These are phyloP conservation scores for Phlebopus sp. DNA, from an alignment of 1,284 basidiomycete genomes.

Conservation along the genomic window DNA sequence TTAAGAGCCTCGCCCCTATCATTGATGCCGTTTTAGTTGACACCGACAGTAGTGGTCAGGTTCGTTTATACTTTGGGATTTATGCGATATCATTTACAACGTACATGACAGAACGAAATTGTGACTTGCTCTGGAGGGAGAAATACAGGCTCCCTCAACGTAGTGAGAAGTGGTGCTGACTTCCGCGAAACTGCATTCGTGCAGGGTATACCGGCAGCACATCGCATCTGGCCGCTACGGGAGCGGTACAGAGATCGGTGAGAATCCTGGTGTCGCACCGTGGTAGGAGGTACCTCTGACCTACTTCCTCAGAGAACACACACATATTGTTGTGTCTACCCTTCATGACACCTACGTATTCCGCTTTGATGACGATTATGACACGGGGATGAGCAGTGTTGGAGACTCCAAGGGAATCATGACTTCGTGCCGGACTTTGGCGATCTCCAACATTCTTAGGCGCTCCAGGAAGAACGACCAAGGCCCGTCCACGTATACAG, in stretches of 20 bases:
- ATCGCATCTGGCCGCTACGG: slow-evolving; percentile 66
- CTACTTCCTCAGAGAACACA: slow-evolving; percentile 40
- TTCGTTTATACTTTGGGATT: slow-evolving; percentile 33
- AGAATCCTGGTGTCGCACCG: slow-evolving; percentile 23
- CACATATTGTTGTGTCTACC: slow-evolving; percentile 59
- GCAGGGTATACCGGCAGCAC: slow-evolving; percentile 58
- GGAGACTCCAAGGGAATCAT: slow-evolving; percentile 42
- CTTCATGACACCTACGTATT: slow-evolving; percentile 52
- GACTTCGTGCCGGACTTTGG: slow-evolving; percentile 57
- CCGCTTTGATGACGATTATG: slow-evolving; percentile 40
- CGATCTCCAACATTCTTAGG: slow-evolving; percentile 55
- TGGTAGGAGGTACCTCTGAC: background rate
- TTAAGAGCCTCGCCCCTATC: slow-evolving; percentile 86
- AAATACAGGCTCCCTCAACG: slow-evolving; percentile 77
- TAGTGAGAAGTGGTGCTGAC: slow-evolving; percentile 85
- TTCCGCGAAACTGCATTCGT: slow-evolving; percentile 66
- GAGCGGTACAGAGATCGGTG: slow-evolving; percentile 49
- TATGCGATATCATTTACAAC: slow-evolving; percentile 7
- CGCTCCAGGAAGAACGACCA: slow-evolving; percentile 29
- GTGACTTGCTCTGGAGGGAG: slow-evolving; percentile 88
- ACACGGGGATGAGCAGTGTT: slow-evolving; percentile 35
- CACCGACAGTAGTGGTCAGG: slow-evolving; percentile 72
- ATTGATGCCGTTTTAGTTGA: slow-evolving; percentile 81
- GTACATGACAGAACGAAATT: slow-evolving; percentile 60
- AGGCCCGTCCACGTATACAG: slow-evolving; percentile 40